These are phyloP conservation scores for Blastomyces emzantsi DNA, from an alignment of 2,329 filamentous ascomycete species.

Conservation along the genomic window DNA sequence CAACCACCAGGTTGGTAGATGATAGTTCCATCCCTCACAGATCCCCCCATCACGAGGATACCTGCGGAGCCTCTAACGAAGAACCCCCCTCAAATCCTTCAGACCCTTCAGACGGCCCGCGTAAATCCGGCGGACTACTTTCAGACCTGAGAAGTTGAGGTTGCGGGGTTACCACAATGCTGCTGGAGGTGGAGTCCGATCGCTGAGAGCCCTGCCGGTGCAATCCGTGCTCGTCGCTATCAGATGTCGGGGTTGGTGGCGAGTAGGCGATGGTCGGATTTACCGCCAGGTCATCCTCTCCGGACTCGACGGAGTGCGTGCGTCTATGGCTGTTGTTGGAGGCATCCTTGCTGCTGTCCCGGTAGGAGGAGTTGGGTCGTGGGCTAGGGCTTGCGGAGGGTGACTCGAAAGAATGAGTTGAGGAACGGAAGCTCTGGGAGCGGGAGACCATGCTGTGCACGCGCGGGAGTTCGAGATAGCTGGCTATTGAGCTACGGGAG, in stretches of 20 bases:
- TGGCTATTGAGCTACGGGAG: constrained; percentile 35
- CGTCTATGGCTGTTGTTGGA: constrained; percentile 21
- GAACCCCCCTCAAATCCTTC: constrained; percentile 2
- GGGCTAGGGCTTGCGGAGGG: constrained; percentile 33
- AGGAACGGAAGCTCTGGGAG: constrained; percentile 36
- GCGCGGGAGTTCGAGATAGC: constrained; percentile 39
- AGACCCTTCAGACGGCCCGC: neutral
- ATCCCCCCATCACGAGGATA: neutral
- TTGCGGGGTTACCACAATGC: neutral
- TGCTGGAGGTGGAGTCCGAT: constrained; percentile 11
- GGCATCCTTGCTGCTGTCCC: constrained; percentile 15
- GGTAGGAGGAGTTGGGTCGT: constrained; percentile 27
- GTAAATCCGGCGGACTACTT: constrained; percentile 15
- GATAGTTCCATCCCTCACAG: neutral
- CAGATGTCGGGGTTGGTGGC: constrained; percentile 32
- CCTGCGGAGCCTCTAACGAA: neutral
- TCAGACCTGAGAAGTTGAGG: constrained; percentile 7
- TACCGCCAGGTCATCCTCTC: constrained; percentile 12
- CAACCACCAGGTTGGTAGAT: neutral
- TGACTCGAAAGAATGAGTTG: constrained; percentile 29
- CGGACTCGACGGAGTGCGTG: constrained; percentile 30
- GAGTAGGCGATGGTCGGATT: constrained; percentile 31
- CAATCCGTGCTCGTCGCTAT: constrained; percentile 18
- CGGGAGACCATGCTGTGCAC: constrained; percentile 40
- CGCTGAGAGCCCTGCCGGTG: constrained; percentile 10